Evolutionary conservation across 2,329 filamentous ascomycete genomes (phyloP).

Genomic region (Penicillium brevicompactum): DNA sequence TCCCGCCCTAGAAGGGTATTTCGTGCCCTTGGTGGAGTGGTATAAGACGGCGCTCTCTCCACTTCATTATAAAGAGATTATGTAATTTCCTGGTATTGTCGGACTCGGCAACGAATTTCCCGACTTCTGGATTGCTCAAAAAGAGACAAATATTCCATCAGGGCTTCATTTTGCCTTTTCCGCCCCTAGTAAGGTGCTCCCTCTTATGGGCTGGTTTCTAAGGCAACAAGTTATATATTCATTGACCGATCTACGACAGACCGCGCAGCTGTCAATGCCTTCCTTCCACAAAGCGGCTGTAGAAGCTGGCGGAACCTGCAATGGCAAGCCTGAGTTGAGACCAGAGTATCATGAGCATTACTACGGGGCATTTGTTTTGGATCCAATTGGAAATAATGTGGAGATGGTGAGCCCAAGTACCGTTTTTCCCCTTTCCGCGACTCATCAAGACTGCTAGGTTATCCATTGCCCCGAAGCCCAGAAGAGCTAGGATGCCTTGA

Average conservation of each 20-base stretch:
- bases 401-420: constrained; percentile 38
- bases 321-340: constrained; percentile 52
- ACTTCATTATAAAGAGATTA: constrained; percentile 31
- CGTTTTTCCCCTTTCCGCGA: background rate
- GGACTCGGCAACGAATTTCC: constrained; percentile 32
- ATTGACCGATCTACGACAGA: constrained; percentile 29
- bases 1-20: constrained; percentile 26
- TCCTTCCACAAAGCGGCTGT: constrained; percentile 51
- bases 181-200: constrained; percentile 21
- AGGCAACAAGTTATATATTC: background rate
- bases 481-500: background rate
- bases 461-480: background rate
- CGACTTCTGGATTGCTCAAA: constrained; percentile 33
- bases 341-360: constrained; percentile 50
- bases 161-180: constrained; percentile 29
- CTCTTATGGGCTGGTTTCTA: background rate
- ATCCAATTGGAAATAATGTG: constrained; percentile 57
- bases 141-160: constrained; percentile 4
- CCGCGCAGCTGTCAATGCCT: constrained; percentile 47
- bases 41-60: constrained; percentile 32
- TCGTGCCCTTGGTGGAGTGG: constrained; percentile 32
- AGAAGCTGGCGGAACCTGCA: constrained; percentile 50
- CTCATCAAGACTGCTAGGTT: constrained; percentile 1
- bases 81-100: constrained; percentile 29
- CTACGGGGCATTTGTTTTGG: constrained; percentile 55